phyloP scores from a whole-genome alignment of 148 eudicot genomes.

The Heliosperma pusillum region DNA sequence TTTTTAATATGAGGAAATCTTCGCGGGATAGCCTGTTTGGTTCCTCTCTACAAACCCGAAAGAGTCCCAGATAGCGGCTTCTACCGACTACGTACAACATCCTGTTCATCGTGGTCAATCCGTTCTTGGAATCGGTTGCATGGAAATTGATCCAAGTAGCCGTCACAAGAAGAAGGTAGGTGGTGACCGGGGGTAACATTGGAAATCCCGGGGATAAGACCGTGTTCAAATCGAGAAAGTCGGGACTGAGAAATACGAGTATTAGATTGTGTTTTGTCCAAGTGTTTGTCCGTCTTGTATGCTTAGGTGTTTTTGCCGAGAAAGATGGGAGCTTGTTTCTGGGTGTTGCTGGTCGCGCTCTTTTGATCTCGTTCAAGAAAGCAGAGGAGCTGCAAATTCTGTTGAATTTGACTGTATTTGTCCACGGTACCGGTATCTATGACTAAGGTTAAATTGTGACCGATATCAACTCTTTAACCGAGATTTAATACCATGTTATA shows the following conservation, averaged over 20 bases:
- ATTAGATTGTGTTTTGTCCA: conserved; percentile 55
- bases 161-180: conserved; percentile 31
- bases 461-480: too few species aligned
- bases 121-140: conserved; percentile 32
- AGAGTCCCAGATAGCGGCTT: conserved; percentile 14
- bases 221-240: conserved; percentile 39
- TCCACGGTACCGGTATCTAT: too few species aligned
- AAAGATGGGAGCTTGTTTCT: conserved; percentile 41
- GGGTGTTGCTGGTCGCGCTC: conserved; percentile 37
- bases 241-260: conserved; percentile 21
- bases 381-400: not conserved
- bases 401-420: not conserved
- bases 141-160: conserved; percentile 34
- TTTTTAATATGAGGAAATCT: too few species aligned
- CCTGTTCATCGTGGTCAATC: conserved; percentile 32
- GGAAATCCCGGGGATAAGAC: conserved; percentile 45
- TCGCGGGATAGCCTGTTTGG: conserved; percentile 36
- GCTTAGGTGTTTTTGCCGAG: conserved; percentile 31
- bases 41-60: conserved; percentile 31
- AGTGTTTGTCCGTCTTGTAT: conserved; percentile 49
- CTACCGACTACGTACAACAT: conserved; percentile 40
- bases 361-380: conserved; percentile 42
- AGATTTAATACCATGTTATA: too few species aligned
- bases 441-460: not conserved
- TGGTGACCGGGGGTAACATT: conserved; percentile 37